Evolutionary conservation across 192 early-diverging fungal genomes (phyloP).

Genomic region (Podila epigama): DNA sequence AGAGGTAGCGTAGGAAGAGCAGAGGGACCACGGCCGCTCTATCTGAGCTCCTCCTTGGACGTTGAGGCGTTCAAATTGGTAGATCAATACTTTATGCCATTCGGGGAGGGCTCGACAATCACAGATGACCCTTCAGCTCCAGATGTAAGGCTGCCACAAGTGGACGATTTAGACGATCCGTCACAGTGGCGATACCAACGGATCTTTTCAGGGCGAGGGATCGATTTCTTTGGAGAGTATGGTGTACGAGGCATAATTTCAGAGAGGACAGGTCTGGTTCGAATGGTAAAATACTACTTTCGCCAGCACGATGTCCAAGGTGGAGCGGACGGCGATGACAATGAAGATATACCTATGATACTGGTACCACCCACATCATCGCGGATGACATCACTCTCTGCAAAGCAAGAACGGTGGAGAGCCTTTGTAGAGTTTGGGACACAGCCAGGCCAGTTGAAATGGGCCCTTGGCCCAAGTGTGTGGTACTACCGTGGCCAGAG

Average conservation of each 20-base stretch:
- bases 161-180: not conserved
- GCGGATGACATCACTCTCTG: too few relatives aligned
- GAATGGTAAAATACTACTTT: conserved; percentile 17
- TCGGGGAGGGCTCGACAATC: not conserved
- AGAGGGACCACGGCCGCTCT: not conserved
- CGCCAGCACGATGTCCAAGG: not conserved
- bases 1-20: not conserved
- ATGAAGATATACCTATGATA: too few relatives aligned
- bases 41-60: not conserved
- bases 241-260: conserved; percentile 8
- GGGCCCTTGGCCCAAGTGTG: not conserved
- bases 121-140: not conserved
- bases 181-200: conserved; percentile 8
- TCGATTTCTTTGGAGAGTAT: conserved; percentile 7
- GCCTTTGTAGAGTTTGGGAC: conserved; percentile 6
- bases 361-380: too few relatives aligned
- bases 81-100: not conserved
- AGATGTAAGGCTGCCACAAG: not conserved
- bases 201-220: conserved; percentile 11
- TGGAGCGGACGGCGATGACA: not conserved
- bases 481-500: conserved; percentile 12
- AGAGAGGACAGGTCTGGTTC: conserved; percentile 2
- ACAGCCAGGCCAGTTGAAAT: not conserved
- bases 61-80: not conserved
- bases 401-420: not conserved